Conservation (phyloP, 75 land plant genomes). For the Picea sitchensis region DNA sequence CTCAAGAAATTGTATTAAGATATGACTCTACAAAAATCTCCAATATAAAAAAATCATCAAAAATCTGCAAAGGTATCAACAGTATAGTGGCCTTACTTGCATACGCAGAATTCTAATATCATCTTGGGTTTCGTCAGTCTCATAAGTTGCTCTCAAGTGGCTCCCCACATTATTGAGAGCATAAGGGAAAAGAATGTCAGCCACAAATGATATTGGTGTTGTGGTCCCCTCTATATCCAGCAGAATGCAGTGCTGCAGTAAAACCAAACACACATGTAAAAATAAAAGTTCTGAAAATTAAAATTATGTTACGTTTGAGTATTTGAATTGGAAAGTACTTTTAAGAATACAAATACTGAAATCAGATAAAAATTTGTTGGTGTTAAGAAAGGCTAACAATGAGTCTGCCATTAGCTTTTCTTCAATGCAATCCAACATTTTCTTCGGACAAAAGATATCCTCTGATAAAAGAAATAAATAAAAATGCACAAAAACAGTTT, state of each 20-base stretch:
- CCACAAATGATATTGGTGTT: conserved; percentile 96
- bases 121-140: conserved; percentile 78
- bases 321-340: neutral
- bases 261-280: neutral
- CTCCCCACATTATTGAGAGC: conserved; percentile 81
- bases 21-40: too few relatives aligned
- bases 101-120: conserved; percentile 77
- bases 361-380: neutral
- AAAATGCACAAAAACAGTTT: neutral
- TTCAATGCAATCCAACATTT: neutral
- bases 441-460: neutral
- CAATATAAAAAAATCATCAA: neutral
- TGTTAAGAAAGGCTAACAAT: neutral
- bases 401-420: conserved; percentile 2
- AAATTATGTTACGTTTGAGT: neutral
- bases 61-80: neutral
- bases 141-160: conserved; percentile 77
- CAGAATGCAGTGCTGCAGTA: conserved; percentile 74
- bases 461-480: neutral
- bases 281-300: neutral
- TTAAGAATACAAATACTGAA: neutral
- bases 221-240: conserved; percentile 99
- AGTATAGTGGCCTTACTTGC: conserved; percentile 52
- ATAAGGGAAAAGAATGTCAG: conserved; percentile 94
- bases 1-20: too few relatives aligned